These are phyloP conservation scores for Tympanopsis confertula DNA, from an alignment of 2,329 filamentous ascomycete species.

Conservation along the genomic window DNA sequence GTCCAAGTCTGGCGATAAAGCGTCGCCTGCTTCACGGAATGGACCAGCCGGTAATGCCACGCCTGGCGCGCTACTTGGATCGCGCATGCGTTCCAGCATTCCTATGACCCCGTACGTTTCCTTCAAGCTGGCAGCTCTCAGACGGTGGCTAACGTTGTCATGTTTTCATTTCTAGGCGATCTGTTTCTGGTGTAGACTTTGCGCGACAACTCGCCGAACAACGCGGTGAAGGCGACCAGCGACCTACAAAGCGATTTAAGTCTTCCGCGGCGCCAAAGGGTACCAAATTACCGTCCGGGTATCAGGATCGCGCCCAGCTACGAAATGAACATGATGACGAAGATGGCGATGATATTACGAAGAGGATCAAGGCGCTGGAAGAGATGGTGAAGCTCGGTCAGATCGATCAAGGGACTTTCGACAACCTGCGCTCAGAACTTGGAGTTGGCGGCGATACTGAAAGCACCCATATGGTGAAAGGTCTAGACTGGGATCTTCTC, in stretches of 20 bases:
- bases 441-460: background rate
- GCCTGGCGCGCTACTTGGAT: background rate
- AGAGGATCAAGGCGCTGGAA: background rate
- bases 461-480: slow-evolving; percentile 1
- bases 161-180: too few relatives aligned
- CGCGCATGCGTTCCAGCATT: background rate
- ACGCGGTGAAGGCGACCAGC: background rate
- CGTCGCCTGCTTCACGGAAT: too few relatives aligned
- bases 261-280: background rate
- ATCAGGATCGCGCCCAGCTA: background rate
- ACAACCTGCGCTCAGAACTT: background rate
- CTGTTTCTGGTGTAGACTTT: background rate
- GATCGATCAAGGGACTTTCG: background rate
- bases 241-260: background rate
- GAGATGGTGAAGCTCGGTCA: background rate
- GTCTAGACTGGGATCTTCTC: background rate
- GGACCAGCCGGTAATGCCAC: background rate
- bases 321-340: background rate
- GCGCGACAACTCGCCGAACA: slow-evolving; percentile 1
- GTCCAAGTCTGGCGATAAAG: too few relatives aligned
- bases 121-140: too few relatives aligned
- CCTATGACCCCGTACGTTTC: slow-evolving; percentile 1
- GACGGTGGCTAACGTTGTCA: too few relatives aligned
- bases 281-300: background rate
- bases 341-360: background rate